Evolutionary conservation across 2,329 filamentous ascomycete genomes (phyloP).

Genomic region (Colletotrichum plurivorum): DNA sequence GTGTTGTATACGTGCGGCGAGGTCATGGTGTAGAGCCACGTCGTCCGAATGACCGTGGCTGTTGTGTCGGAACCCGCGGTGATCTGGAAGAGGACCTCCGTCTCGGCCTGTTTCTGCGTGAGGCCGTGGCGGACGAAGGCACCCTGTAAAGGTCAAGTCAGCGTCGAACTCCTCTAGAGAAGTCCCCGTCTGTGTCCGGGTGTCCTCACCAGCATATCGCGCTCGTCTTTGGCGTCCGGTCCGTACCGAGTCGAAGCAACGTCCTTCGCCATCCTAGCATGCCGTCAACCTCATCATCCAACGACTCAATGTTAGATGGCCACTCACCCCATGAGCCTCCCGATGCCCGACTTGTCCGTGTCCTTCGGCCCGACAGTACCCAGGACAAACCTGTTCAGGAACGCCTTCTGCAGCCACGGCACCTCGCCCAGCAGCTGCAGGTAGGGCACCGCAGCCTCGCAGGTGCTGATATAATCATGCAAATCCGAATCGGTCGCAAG

Average conservation of each 20-base stretch:
- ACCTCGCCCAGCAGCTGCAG: conserved; percentile 53
- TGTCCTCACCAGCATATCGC: conserved; percentile 51
- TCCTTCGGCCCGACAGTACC: conserved; percentile 42
- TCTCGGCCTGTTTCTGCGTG: conserved; percentile 43
- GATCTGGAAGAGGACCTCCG: conserved; percentile 50
- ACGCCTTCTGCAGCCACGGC: conserved; percentile 40
- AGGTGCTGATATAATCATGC: conserved; percentile 57
- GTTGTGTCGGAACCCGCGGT: conserved; percentile 63
- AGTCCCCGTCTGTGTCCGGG: no score
- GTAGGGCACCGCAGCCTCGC: conserved; percentile 53
- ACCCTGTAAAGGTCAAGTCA: conserved; percentile 7
- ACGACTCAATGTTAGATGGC: conserved; percentile 40
- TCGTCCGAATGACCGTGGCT: conserved; percentile 63
- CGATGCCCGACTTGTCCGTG: conserved; percentile 37
- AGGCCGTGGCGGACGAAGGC: conserved; percentile 61
- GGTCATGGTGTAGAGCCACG: conserved; percentile 63
- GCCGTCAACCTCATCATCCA: neutral
- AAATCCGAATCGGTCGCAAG: conserved; percentile 58
- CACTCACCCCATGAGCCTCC: conserved; percentile 39
- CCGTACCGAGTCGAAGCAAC: conserved; percentile 49
- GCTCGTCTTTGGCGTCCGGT: conserved; percentile 44
- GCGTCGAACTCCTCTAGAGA: neutral
- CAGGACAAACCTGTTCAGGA: conserved; percentile 47
- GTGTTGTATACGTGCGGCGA: conserved; percentile 59
- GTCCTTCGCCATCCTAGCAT: conserved; percentile 50